Evolutionary conservation across 495 filamentous ascomycete species (phyloP).

Genomic region (Neurospora hispaniola): DNA sequence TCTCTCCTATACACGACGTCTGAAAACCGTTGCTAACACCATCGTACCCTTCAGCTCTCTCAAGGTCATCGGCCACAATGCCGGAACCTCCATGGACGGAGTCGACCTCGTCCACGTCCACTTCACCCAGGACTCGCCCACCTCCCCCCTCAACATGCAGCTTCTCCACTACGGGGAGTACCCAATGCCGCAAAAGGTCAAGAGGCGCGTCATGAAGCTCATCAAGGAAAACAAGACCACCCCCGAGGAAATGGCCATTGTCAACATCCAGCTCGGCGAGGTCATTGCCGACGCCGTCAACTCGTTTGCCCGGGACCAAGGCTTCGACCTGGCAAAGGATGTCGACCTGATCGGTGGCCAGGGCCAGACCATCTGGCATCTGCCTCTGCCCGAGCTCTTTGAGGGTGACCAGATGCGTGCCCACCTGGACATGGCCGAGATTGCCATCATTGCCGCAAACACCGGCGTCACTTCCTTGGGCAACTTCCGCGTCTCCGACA

Average conservation of each 20-base stretch:
- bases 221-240: not conserved
- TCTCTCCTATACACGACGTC: not conserved
- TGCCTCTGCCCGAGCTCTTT: not conserved
- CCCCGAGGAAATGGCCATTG: not conserved
- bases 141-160: not conserved
- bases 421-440: not conserved
- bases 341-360: not conserved
- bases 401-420: not conserved
- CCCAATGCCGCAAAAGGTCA: not conserved
- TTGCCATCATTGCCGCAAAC: not conserved
- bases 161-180: not conserved
- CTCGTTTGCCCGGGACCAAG: not conserved
- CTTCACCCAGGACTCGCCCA: not conserved
- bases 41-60: not conserved
- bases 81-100: not conserved
- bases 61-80: not conserved
- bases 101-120: not conserved
- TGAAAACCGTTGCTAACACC: not conserved
- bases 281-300: not conserved
- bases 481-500: not conserved
- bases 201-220: not conserved
- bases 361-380: not conserved
- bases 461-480: not conserved
- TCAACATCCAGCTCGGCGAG: not conserved
- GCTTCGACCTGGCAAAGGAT: not conserved